Conservation (phyloP, 108 stramenopile genomes). For the Pseudonitzschia multiseries region DNA sequence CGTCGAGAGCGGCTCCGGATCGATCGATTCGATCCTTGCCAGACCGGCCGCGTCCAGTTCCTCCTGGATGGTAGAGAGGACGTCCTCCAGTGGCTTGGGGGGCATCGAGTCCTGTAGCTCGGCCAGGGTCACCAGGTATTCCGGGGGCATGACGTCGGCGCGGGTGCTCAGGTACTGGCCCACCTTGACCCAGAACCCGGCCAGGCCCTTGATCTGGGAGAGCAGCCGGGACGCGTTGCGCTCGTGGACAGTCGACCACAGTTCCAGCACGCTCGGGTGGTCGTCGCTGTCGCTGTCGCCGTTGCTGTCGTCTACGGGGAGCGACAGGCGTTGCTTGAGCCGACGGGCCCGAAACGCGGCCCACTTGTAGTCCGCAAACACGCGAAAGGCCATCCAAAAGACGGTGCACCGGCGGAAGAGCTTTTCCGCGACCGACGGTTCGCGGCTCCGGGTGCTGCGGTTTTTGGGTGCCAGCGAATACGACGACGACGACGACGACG, state of each 20-base stretch:
- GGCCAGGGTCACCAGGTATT: slow-evolving; percentile 33
- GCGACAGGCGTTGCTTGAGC: background rate
- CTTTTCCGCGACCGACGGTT: slow-evolving; percentile 1
- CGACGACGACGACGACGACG: no score
- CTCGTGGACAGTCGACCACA: slow-evolving; percentile 24
- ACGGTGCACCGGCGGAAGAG: slow-evolving; percentile 14
- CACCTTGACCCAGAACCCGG: slow-evolving; percentile 60
- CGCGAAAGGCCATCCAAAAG: slow-evolving; percentile 12
- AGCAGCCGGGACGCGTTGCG: slow-evolving; percentile 17
- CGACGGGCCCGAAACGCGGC: background rate
- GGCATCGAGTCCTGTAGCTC: slow-evolving; percentile 54
- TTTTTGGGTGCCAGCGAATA: background rate
- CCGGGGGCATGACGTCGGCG: slow-evolving; percentile 51
- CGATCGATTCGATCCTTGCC: background rate
- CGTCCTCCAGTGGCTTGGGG: slow-evolving; percentile 30
- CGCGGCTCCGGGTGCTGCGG: background rate
- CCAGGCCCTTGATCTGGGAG: slow-evolving; percentile 19
- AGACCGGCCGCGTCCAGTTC: background rate
- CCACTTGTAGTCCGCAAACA: slow-evolving; percentile 23
- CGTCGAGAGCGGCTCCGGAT: slow-evolving; percentile 33
- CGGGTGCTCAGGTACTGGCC: slow-evolving; percentile 55
- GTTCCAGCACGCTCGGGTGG: background rate
- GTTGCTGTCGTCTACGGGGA: background rate
- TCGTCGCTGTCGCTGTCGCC: slow-evolving; percentile 6
- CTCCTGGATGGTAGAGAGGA: slow-evolving; percentile 13